Percentiles rank a stretch among this genome's conserved stretches.
phyloP scores from a whole-genome alignment of 768 basidiomycete genomes.

The Piloderma croceum region DNA sequence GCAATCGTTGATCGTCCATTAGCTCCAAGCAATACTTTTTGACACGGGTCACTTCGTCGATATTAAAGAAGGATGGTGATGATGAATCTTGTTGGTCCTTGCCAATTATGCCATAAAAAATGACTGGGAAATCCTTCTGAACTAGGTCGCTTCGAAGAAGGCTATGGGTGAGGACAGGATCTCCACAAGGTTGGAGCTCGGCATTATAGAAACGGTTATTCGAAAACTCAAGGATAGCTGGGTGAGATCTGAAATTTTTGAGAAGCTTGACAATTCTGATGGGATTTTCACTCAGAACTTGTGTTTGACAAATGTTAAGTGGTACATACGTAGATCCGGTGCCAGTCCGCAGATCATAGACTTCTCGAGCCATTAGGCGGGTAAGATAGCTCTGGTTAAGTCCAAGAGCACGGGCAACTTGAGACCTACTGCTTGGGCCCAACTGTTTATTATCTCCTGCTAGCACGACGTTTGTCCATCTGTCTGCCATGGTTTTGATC shows the following conservation, averaged over 20 bases:
- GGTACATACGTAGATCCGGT: too few relatives aligned
- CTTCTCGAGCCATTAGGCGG: conserved; percentile 45
- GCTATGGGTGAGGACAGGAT: conserved; percentile 36
- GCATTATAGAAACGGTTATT: conserved; percentile 54
- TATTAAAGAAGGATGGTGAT: conserved; percentile 70
- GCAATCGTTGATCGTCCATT: conserved; percentile 29
- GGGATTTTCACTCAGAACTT: conserved; percentile 7
- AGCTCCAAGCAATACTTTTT: conserved; percentile 39
- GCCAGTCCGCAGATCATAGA: conserved; percentile 33
- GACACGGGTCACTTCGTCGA: conserved; percentile 51
- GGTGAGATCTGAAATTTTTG: conserved; percentile 64
- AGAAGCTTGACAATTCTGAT: conserved; percentile 55
- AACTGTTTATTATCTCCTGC: conserved; percentile 71
- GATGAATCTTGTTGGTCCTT: conserved; percentile 61
- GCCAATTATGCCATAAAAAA: conserved; percentile 57
- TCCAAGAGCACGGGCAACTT: conserved; percentile 49
- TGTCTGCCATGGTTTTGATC: conserved; percentile 54
- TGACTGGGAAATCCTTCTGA: conserved; percentile 47
- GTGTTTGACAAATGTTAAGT: too few relatives aligned
- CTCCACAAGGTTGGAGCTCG: conserved; percentile 46
- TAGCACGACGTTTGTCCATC: conserved; percentile 51
- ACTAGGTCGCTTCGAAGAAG: conserved; percentile 37
- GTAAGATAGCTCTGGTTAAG: conserved; percentile 59
- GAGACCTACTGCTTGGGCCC: conserved; percentile 61
- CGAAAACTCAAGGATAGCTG: conserved; percentile 53